phyloP scores from a whole-genome alignment of 371 early-diverging fungal genomes.

The Syncephalastrum monosporum region DNA sequence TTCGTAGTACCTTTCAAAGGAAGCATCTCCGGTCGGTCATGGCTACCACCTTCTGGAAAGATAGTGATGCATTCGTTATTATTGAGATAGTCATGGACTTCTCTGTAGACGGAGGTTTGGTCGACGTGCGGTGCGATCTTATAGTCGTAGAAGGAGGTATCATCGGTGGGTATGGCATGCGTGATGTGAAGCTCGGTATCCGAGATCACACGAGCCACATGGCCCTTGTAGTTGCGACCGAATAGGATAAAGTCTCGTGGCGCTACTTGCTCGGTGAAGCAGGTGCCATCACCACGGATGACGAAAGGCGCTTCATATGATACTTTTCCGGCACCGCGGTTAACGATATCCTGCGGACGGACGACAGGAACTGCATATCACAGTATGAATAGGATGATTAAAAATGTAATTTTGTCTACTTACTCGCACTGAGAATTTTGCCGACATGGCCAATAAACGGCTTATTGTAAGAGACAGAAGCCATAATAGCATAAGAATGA shows the following conservation, averaged over 20 bases:
- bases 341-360: constrained; percentile 88
- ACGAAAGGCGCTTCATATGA: constrained; percentile 61
- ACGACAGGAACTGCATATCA: constrained; percentile 81
- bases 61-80: constrained; percentile 88
- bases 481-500: constrained; percentile 80
- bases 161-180: constrained; percentile 20
- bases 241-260: constrained; percentile 66
- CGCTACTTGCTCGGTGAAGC: constrained; percentile 68
- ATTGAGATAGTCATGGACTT: constrained; percentile 76
- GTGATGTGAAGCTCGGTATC: constrained; percentile 75
- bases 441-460: constrained; percentile 83
- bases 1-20: constrained; percentile 81
- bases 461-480: constrained; percentile 81
- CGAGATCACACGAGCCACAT: constrained; percentile 74
- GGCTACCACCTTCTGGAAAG: constrained; percentile 97
- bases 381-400: not conserved
- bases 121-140: constrained; percentile 87
- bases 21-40: constrained; percentile 93
- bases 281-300: constrained; percentile 66
- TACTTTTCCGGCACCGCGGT: constrained; percentile 71
- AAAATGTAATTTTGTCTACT: constrained; percentile 11
- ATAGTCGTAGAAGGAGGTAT: constrained; percentile 28
- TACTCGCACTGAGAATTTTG: constrained; percentile 69
- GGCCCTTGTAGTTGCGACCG: constrained; percentile 62
- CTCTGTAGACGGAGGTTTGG: constrained; percentile 80